These are phyloP conservation scores for Aphanoascus verrucosus DNA, from an alignment of 2,329 filamentous ascomycete species.

Conservation along the genomic window DNA sequence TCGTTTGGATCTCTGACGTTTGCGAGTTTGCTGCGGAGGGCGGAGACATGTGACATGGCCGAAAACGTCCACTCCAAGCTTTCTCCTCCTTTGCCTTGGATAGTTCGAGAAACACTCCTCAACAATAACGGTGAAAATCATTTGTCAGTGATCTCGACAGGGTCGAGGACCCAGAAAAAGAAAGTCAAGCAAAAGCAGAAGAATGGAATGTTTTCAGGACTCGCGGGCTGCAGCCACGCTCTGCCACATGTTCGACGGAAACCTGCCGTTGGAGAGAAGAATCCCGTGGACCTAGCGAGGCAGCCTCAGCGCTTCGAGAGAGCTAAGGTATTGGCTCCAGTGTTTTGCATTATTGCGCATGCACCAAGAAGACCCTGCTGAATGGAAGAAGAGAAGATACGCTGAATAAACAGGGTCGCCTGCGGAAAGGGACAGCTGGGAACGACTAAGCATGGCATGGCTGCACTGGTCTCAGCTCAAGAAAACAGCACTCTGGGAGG, in stretches of 20 bases:
- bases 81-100: neutral
- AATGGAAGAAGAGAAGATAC: neutral
- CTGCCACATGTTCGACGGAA: slow-evolving; percentile 7
- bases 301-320: slow-evolving; percentile 3
- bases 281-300: neutral
- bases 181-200: neutral
- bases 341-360: neutral
- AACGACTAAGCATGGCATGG: neutral
- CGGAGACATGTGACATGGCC: slow-evolving; percentile 1
- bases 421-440: neutral
- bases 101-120: neutral
- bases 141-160: neutral
- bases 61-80: slow-evolving; percentile 2
- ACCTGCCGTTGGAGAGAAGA: neutral
- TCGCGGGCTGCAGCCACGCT: neutral
- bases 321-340: neutral
- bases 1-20: no score
- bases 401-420: neutral
- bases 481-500: neutral
- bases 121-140: no score
- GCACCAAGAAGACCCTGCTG: neutral
- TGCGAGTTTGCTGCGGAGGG: neutral
- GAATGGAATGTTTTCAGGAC: neutral
- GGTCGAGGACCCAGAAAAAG: neutral
- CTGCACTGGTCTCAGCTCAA: neutral